Base-by-base conservation (phyloP, 2,329 filamentous ascomycete species). In the Metarhizium rileyi region DNA sequence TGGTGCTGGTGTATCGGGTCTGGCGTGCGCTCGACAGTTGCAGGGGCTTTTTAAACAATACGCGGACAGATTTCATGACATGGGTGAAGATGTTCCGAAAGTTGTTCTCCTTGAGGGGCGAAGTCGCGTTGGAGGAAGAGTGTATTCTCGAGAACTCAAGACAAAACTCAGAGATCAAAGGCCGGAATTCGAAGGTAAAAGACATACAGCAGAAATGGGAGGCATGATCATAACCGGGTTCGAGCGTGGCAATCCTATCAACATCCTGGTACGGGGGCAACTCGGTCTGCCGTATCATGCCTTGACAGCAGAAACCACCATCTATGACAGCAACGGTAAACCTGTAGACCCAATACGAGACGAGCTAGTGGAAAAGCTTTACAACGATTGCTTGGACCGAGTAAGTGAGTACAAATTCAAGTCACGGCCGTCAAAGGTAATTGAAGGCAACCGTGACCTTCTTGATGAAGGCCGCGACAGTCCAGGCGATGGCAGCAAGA, bases 201-300 rank as follows among this genome's bases (percentile, higher is more conserved):
- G 81, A 46, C 86, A 85, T 61, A 97, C 90, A 20, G 93, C 89
- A 28, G 93, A 98, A 65, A 94, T 96, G 83, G 93, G 93, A 26
- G 93, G 91, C 49, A 95, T 98, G 76, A 97, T 98, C 52, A 90
- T 98, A 53, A 96, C 94, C 30, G 93, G 93, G 0, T 98, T 97
- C 63, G 90, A 97, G 57, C 81, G 88, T 56, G 94, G 94, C 18
- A 98, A 98, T 59, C 93, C 93, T 5, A 71, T 98, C 58, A 94
- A 96, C 63, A 81, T 90, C 45, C 81, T 98, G 52, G 83, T 98
- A 50, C 84, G 93, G 56, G 90, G 88, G 16, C 94, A 98, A 66
- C 76, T 98, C 45, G 87, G 86, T 25, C 76, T 98, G 20, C 83
- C 83, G 16, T 96, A 95, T 63, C 89, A 96, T 65, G 75, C 85